These are phyloP conservation scores for Aphanomyces invadans DNA, from an alignment of 352 stramenopile species.

Conservation along the genomic window DNA sequence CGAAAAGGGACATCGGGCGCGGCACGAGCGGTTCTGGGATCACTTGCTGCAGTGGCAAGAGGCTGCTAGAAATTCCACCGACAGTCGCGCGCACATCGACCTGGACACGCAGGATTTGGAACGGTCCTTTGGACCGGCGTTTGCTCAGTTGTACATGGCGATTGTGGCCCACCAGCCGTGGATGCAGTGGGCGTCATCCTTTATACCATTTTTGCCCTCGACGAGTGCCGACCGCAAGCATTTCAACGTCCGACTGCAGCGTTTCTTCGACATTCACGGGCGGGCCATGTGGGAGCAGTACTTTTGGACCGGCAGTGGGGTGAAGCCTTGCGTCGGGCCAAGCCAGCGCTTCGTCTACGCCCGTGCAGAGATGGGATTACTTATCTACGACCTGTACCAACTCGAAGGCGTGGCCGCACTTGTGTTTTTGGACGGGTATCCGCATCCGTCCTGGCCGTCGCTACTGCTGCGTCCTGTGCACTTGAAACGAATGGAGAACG, in stretches of 20 bases:
- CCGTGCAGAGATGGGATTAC: neutral
- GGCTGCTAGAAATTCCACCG: too few relatives aligned
- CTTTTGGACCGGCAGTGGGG: neutral
- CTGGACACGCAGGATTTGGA: neutral
- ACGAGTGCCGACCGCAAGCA: neutral
- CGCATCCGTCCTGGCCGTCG: neutral
- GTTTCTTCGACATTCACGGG: neutral
- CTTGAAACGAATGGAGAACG: neutral
- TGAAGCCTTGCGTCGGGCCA: neutral
- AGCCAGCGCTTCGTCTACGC: neutral
- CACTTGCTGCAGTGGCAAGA: too few relatives aligned
- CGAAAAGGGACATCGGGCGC: too few relatives aligned
- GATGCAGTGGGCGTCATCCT: neutral
- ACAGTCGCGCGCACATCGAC: too few relatives aligned
- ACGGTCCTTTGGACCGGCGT: neutral
- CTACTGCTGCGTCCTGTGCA: neutral
- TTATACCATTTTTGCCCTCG: neutral
- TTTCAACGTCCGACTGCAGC: neutral
- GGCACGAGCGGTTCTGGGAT: too few relatives aligned
- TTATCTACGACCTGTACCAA: conserved; percentile 2
- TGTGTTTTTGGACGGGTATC: conserved; percentile 2
- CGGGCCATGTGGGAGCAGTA: neutral
- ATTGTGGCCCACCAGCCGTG: neutral
- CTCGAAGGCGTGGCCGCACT: neutral
- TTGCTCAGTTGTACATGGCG: neutral